Base-by-base conservation (phyloP, 139 green algal species). In the Trebouxia sp. region DNA sequence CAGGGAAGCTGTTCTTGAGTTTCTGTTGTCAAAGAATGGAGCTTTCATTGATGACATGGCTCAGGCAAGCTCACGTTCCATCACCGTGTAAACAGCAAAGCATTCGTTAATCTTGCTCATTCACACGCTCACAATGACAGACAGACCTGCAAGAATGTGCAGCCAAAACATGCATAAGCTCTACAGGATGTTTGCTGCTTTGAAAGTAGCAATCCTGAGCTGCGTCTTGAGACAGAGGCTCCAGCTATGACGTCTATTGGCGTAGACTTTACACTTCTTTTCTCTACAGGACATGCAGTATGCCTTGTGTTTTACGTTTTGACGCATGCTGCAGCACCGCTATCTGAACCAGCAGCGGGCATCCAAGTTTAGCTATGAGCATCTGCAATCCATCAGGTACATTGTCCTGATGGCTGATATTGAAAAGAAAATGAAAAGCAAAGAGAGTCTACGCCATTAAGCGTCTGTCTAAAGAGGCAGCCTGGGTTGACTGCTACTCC, bases 1-100 rank as follows among this genome's bases (percentile, higher is more conserved):
- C 24, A 81, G 76, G 53, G 65, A 83, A 65, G 79, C 79, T 35
- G 65, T 78, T 10, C 30, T 83, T 28, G 50, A 77, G n/a, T 83
- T 83, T 35, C 38, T 83, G 47, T 66, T 83, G 7, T 72, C 22
- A 3, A 65, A 35, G 22, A 38, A 26, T 30, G 79, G 79, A 35
- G 48, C 50, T 7, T 78, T 83, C 53, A 39, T 72, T 17, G 79
- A 83, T 32, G 79, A 83, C 1, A 41, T 28, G 11, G 79, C 79
- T 38, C 43, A 83, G 79, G 69, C 74, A 30, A 37, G 15, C 32
- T 17, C 10, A 38, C 32, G 6, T 45, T 0, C 32, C 6, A 15
- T 47, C 9, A 20, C 66, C 22, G 17, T 38, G n/a, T 28, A n/a
- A 9, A 37, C n/a, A n/a, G 11, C n/a, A n/a, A n/a, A n/a, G n/a